phyloP scores from a whole-genome alignment of 2,329 filamentous ascomycete species.

The Ramularia collo-cygni region DNA sequence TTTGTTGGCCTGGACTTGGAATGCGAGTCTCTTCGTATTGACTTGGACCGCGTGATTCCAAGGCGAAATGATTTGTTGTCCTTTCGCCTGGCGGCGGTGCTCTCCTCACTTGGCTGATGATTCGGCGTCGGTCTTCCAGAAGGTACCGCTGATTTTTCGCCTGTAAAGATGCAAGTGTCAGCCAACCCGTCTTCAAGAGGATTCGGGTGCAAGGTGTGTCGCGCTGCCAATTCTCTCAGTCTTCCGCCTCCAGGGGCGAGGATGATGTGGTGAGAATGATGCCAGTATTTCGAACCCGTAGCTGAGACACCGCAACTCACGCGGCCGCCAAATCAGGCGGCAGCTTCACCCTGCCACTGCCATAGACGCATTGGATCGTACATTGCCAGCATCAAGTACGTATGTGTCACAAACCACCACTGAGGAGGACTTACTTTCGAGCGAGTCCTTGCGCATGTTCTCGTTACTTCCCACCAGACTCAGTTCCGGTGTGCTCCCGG shows the following conservation, averaged over 20 bases:
- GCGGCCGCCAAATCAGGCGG: constrained; percentile 1
- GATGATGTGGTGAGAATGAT: too few species aligned
- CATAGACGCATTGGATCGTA: too few species aligned
- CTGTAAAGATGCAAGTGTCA: constrained; percentile 12
- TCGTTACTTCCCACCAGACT: constrained; percentile 30
- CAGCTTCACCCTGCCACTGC: too few species aligned
- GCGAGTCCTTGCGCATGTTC: constrained; percentile 18
- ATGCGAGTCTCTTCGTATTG: constrained; percentile 27
- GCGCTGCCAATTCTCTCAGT: too few species aligned
- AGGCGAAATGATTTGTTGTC: constrained; percentile 24
- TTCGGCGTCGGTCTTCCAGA: constrained; percentile 21
- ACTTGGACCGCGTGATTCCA: constrained; percentile 22
- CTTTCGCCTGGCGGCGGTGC: constrained; percentile 19
- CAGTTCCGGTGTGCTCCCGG: constrained; percentile 44
- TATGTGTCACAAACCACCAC: constrained; percentile 8
- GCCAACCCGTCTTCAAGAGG: too few species aligned
- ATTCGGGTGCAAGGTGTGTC: too few species aligned
- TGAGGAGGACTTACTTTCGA: constrained; percentile 23
- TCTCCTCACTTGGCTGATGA: constrained; percentile 23
- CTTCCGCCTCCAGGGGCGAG: too few species aligned
- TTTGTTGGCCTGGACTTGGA: constrained; percentile 18
- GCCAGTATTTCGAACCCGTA: too few species aligned
- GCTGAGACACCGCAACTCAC: too few species aligned
- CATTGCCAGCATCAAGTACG: not conserved
- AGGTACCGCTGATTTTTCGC: constrained; percentile 11